Conservation (phyloP, 768 basidiomycete species). For the Chiua virens region DNA sequence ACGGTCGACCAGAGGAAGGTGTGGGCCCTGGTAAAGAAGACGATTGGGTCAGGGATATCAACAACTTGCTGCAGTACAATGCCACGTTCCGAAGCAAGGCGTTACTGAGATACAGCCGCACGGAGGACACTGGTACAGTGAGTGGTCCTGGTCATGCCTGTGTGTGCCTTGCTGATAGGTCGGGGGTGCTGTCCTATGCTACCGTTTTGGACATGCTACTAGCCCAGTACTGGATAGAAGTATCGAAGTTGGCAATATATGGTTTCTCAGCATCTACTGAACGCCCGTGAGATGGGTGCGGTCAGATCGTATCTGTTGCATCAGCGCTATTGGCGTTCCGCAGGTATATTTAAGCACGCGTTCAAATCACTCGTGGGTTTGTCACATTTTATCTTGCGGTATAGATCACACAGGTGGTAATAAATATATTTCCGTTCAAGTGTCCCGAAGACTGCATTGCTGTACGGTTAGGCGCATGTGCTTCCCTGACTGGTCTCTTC, state of each 20-base stretch:
- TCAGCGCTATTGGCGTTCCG: constrained; percentile 1
- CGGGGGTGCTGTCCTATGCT: not conserved
- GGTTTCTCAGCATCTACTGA: not conserved
- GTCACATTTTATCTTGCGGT: no score
- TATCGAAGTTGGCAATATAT: not conserved
- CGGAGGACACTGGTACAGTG: constrained; percentile 14
- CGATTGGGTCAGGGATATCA: constrained; percentile 97
- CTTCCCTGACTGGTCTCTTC: no score
- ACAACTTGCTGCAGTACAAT: constrained; percentile 92
- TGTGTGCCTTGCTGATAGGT: not conserved
- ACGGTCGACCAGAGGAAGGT: constrained; percentile 54
- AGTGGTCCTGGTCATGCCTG: not conserved
- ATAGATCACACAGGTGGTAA: no score
- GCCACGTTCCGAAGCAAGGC: constrained; percentile 92
- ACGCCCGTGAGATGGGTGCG: not conserved
- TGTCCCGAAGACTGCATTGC: no score
- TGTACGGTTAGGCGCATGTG: no score
- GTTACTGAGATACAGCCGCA: constrained; percentile 70
- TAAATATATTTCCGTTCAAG: no score
- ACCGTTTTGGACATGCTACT: not conserved
- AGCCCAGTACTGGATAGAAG: not conserved
- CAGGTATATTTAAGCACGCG: not conserved
- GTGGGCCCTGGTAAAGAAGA: constrained; percentile 81
- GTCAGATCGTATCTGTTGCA: constrained; percentile 2
- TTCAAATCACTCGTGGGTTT: not conserved